Base-by-base conservation (phyloP, 2,329 filamentous ascomycete species). In the Apiospora rasikravindrae region DNA sequence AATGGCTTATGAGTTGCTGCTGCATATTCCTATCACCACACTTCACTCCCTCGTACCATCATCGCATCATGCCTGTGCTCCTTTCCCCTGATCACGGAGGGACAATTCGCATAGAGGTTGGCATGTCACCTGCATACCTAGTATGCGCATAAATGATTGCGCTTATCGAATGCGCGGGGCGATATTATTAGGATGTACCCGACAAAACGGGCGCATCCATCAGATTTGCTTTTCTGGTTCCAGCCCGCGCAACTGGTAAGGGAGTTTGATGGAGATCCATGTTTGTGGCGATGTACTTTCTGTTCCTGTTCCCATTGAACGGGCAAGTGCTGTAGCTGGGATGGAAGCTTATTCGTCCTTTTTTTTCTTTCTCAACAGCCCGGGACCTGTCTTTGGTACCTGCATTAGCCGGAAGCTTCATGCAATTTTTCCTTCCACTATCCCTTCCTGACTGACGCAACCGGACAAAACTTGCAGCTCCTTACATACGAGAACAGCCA, bases 261-360 rank as follows among this genome's bases (percentile, higher is more conserved):
- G 22, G 33, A n/a, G 40, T 40, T 37, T 19, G 57, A 40, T 19
- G 29, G 7, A 37, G 7, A 57, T 57, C 51, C 51, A 57, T 57
- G 51, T 29, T 26, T 61, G 53, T 37, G 5, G 8, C 33, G 33
- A 37, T 37, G 33, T 37, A 37, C 33, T 37, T 33, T 19, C 8
- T 61, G 53, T 37, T 33, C 33, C 8, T 61, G 53, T 37, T 61
- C 53, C 29, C 53, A 40, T n/a, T 64, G 8, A 13, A 29, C 40
- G 40, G 40, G 40, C 40, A 42, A 47, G 19, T 22, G 22, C 45
- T 49, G 3, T 40, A 64, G 57, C 57, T 64, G 57, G 33, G 57
- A 64, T 40, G 57, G 57, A 64, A 64, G 57, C 57, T 64, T 64
- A 64, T 64, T 64, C 57, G 57, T 64, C 33, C 19, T n/a, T 64